Evolutionary conservation across 2,329 filamentous ascomycete species (phyloP), one percentile per base, ranked within the genome.

Genomic region (Drechslerella stenobrocha): DNA sequence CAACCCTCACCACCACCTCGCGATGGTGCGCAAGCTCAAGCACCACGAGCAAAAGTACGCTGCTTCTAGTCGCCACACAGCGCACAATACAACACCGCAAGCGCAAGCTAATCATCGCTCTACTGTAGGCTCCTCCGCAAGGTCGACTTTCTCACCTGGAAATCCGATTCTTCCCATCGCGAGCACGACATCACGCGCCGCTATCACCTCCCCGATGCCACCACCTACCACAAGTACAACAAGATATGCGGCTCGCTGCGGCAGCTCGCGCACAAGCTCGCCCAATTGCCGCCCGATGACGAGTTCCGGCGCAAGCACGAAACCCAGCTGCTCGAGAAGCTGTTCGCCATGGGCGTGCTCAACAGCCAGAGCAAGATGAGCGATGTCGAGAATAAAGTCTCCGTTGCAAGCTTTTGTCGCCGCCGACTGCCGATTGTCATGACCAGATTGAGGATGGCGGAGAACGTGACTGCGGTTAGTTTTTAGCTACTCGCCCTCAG

Each of bases 11-110:
- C 44, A 22, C 53, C 42, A 48, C 42, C 53, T 46, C 73, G 79
- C 72, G 60, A 97, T 97, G 93, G 90, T 95, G 73, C 87, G 93
- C 74, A 90, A 95, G 81, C 85, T 98, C 76, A 97, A 96, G 79
- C 84, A 95, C 79, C 92, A 96, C 79, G 93, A 98, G 85, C 85
- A 93, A 76, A 95, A 93, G 82, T 80, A 71, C 52, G 74, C 22
- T 46, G 13, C 22, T 48, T 52, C 23, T 34, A 63, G 24, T 26
- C 24, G n/a, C n/a, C n/a, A n/a, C n/a, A n/a, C n/a, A n/a, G n/a
- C n/a, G n/a, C n/a, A n/a, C n/a, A n/a, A n/a, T n/a, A n/a, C n/a
- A n/a, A n/a, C n/a, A n/a, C n/a, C n/a, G n/a, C n/a, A n/a, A n/a
- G n/a, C n/a, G n/a, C n/a, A n/a, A n/a, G n/a, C n/a, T n/a, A n/a